Evolutionary conservation across 2,329 filamentous ascomycete genomes (phyloP), one percentile per base, ranked within the genome.

Genomic region (Ascosphaera pollenicola): DNA sequence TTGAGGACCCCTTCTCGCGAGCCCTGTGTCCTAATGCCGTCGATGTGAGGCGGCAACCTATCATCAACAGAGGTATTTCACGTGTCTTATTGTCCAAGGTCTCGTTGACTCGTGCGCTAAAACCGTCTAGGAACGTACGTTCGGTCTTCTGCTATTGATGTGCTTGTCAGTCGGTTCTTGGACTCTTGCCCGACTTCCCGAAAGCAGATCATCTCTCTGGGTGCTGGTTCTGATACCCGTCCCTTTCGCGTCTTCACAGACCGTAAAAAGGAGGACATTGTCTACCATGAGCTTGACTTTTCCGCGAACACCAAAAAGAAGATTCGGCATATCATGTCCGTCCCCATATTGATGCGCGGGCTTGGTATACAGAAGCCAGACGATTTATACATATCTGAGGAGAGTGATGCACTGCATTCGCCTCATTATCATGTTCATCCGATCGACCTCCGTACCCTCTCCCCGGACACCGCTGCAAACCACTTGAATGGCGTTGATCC

Each of bases 251-350:
- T 94, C 1, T 67, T 80, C 42, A 58, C 69, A 7, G 15, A 8
- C 5, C 35, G 35, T 24, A 47, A 47, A 3, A 43, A 46, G 7
- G 54, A 60, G 13, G 49, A 60, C 19, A 42, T 93, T 15, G 54
- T 78, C 42, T 98, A 95, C 55, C 85, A 95, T 55, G 89, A 98
- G 56, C 64, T 98, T 41, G 89, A 98, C 56, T 95, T 95, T 50
- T 68, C 78, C 1, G 58, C 68, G 17, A 84, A 85, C 40, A 75
- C 73, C n/a, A 53, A 61, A 2, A 65, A 68, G 34, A 93, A 87
- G 57, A 66, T 78, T 35, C 51, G 48, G 39, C 48, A 52, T 3
- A 61, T 62, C 39, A 52, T 50, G 26, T 50, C 52, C 15, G 50
- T 51, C 3, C 51, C 52, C 11, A 42, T 47, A 19, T 47, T 58